Evolutionary conservation across 2,329 filamentous ascomycete species (phyloP), one percentile per base, ranked within the genome.

Genomic region (Onygenales sp.): DNA sequence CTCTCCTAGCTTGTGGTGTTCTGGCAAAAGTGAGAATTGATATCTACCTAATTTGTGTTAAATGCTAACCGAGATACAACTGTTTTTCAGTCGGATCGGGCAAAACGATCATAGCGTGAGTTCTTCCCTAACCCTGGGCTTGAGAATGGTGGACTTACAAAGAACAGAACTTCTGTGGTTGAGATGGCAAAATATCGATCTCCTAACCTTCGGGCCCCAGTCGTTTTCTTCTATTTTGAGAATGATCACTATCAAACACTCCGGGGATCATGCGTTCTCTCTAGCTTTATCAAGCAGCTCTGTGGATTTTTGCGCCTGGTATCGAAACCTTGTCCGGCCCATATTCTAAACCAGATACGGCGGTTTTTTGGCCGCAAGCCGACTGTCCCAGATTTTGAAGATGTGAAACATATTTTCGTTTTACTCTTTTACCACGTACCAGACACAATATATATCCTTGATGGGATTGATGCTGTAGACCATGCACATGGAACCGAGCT

Each of bases 51-150:
- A 31, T 9, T n/a, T 7, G n/a, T 38, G 7, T 21, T 43, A 13
- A 36, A 21, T 47, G 32, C 32, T 47, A 21, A 47, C 32, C 2
- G 21, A 5, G 21, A 21, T 11, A 5, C 13, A 36, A 38, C 17
- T 3, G 32, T 36, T 47, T 10, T 17, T 11, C 5, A 47, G 45
- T 38, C 38, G 45, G 45, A 9, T 47, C 45, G 7, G 45, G 32
- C n/a, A 47, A 47, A 47, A 47, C 45, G 5, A 36, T 47, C n/a
- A 17, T 47, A 21, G 45, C 45, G 45, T 47, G 9, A 47, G 45
- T 47, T 4, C 31, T 4, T 14, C 10, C 13, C 3, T 39, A 39
- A 39, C 36, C 36, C 36, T 39, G 36, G 36, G 13, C 9, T 39
- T 7, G 3, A 5, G 36, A 39, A 39, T n/a, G 7, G 2, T n/a